Conservation (phyloP, 2,329 filamentous ascomycete species). For the Ophiocordyceps unilateralis region DNA sequence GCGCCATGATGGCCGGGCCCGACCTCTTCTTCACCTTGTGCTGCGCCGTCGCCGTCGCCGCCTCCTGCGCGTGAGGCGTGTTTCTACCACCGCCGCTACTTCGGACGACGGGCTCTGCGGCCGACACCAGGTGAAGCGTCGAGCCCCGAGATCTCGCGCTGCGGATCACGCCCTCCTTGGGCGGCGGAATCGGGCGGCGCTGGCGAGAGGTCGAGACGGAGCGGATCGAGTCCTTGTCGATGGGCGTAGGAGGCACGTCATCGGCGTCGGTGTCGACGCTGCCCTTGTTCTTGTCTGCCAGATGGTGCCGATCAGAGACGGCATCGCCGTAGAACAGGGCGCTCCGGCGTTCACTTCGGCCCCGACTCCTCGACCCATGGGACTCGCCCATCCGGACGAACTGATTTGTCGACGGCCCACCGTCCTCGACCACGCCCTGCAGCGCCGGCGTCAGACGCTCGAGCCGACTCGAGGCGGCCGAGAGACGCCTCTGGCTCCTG, state of each 20-base stretch:
- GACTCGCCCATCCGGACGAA: slow-evolving; percentile 27
- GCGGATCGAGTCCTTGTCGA: slow-evolving; percentile 63
- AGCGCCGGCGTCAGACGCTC: slow-evolving; percentile 65
- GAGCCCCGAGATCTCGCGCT: slow-evolving; percentile 63
- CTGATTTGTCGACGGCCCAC: slow-evolving; percentile 27
- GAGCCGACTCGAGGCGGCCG: slow-evolving; percentile 74
- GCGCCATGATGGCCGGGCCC: slow-evolving; percentile 39
- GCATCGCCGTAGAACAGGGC: slow-evolving; percentile 43
- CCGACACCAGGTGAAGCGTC: slow-evolving; percentile 71
- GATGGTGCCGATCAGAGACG: slow-evolving; percentile 57
- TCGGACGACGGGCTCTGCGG: slow-evolving; percentile 30
- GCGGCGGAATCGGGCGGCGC: slow-evolving; percentile 61
- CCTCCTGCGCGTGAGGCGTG: slow-evolving; percentile 12
- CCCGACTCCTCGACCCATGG: slow-evolving; percentile 45
- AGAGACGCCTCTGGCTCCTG: slow-evolving; percentile 64
- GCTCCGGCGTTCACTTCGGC: slow-evolving; percentile 61
- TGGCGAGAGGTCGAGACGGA: slow-evolving; percentile 64
- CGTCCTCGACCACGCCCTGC: slow-evolving; percentile 65
- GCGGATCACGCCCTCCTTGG: slow-evolving; percentile 59
- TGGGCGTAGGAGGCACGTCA: slow-evolving; percentile 47
- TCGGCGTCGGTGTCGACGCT: slow-evolving; percentile 5
- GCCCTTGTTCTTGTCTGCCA: slow-evolving; percentile 43
- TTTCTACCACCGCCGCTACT: slow-evolving; percentile 6
- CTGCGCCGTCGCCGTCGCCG: slow-evolving; percentile 8
- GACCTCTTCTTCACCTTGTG: slow-evolving; percentile 38